Percentiles rank a stretch among this genome's conserved stretches.
phyloP scores from a whole-genome alignment of 805 yeast species.

The Cyberlindnera suaveolens region DNA sequence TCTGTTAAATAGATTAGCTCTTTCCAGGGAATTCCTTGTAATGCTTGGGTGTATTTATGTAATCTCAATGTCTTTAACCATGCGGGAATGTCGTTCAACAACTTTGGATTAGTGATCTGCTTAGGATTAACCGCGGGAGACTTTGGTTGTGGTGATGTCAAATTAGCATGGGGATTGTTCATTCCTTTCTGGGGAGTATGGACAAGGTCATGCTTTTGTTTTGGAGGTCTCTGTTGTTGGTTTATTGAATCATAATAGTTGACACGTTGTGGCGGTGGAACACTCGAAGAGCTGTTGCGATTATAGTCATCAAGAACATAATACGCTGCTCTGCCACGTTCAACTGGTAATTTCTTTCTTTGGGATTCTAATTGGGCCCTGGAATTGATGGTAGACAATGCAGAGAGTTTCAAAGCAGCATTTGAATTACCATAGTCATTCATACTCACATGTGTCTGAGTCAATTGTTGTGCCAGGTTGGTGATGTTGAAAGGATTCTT shows the following conservation, averaged over 20 bases:
- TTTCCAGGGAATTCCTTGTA: slow-evolving; percentile 72
- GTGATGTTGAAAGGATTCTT: slow-evolving; percentile 20
- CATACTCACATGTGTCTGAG: slow-evolving; percentile 12
- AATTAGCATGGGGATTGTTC: background rate
- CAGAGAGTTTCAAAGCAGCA: slow-evolving; percentile 56
- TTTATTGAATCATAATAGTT: slow-evolving; percentile 18
- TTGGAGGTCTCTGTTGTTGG: slow-evolving; percentile 1
- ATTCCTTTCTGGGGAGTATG: background rate
- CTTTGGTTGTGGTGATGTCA: slow-evolving; percentile 23
- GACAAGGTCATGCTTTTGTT: background rate
- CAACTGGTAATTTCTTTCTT: slow-evolving; percentile 19
- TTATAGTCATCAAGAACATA: slow-evolving; percentile 2
- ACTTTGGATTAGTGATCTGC: slow-evolving; percentile 45
- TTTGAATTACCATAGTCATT: slow-evolving; percentile 16
- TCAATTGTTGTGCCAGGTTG: slow-evolving; percentile 23
- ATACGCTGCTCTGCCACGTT: slow-evolving; percentile 13
- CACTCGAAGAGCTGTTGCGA: slow-evolving; percentile 14
- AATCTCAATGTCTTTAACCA: slow-evolving; percentile 88
- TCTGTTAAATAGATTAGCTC: slow-evolving; percentile 70
- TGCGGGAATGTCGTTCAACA: slow-evolving; percentile 74
- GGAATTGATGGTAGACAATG: slow-evolving; percentile 57
- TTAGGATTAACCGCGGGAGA: slow-evolving; percentile 43
- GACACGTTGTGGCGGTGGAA: slow-evolving; percentile 22
- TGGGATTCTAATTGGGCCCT: slow-evolving; percentile 38
- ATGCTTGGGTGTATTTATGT: slow-evolving; percentile 88